A percentile compares a stretch with the other conserved stretches of the same genome.
phyloP scores from a whole-genome alignment of 495 filamentous ascomycete genomes.

The Aspergillus ellipticus region DNA sequence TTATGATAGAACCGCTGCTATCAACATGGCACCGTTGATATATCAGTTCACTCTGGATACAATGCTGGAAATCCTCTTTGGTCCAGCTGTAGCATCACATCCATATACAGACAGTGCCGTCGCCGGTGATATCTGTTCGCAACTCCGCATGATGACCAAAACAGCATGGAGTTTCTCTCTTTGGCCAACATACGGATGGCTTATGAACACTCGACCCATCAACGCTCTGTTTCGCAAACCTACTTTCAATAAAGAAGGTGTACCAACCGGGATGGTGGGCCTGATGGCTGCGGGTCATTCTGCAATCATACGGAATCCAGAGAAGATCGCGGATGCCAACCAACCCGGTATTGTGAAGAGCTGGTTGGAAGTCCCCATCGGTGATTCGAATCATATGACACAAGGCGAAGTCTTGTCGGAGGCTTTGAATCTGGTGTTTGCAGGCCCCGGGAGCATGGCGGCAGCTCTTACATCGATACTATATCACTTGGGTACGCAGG shows the following conservation, averaged over 20 bases:
- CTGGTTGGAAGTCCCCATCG: conserved; percentile 13
- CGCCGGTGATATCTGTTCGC: neutral
- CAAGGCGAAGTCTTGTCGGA: conserved; percentile 12
- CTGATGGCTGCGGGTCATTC: conserved; percentile 1
- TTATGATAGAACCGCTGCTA: neutral
- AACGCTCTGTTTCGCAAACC: conserved; percentile 2
- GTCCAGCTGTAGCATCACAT: conserved; percentile 9
- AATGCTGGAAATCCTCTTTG: conserved; percentile 18
- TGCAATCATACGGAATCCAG: conserved; percentile 5
- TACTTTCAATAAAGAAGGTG: neutral
- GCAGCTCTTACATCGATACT: conserved; percentile 14
- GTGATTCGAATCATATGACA: conserved; percentile 13
- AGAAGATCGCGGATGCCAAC: neutral
- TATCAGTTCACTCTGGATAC: conserved; percentile 15
- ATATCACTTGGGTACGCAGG: conserved; percentile 12
- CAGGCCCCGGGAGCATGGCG: conserved; percentile 16
- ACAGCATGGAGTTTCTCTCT: conserved; percentile 17
- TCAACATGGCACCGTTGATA: conserved; percentile 14
- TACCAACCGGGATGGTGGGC: neutral
- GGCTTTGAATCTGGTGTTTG: conserved; percentile 14
- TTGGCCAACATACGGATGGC: conserved; percentile 12
- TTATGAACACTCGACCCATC: conserved; percentile 14
- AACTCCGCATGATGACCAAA: conserved; percentile 8
- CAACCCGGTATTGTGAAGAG: conserved; percentile 16
- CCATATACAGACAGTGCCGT: conserved; percentile 11